These are phyloP conservation scores for Wickerhamiella allomyrinae DNA, from an alignment of 805 yeast species.

Conservation along the genomic window DNA sequence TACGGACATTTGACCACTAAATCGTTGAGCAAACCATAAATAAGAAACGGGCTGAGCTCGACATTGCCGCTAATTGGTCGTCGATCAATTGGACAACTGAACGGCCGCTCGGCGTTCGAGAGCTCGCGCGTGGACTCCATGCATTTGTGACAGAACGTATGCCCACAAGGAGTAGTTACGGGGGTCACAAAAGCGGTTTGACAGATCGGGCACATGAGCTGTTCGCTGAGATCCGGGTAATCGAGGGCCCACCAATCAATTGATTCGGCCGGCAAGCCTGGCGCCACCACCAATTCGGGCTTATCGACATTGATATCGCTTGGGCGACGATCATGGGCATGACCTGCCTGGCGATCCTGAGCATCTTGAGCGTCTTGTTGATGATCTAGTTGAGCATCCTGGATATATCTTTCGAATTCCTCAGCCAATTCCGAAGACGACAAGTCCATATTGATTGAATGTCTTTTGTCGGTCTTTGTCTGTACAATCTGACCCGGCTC, in stretches of 20 bases:
- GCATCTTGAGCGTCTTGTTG: not conserved
- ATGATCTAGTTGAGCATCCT: not conserved
- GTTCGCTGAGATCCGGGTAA: constrained; percentile 17
- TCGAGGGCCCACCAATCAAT: constrained; percentile 22
- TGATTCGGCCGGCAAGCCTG: no score
- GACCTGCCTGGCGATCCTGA: no score
- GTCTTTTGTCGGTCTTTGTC: no score
- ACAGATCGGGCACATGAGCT: constrained; percentile 46
- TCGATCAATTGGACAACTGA: constrained; percentile 48
- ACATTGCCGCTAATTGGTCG: constrained; percentile 30
- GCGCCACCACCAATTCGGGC: no score
- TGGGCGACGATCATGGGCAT: no score
- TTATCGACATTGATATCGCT: no score
- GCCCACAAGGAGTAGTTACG: constrained; percentile 50
- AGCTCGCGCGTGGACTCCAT: constrained; percentile 21
- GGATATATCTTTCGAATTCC: not conserved
- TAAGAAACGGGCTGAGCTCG: constrained; percentile 41
- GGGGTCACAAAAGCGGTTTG: constrained; percentile 50
- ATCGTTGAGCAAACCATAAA: constrained; percentile 48
- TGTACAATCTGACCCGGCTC: no score
- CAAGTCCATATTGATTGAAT: no score
- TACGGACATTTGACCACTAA: constrained; percentile 43
- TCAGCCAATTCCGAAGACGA: not conserved
- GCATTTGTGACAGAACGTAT: constrained; percentile 49
- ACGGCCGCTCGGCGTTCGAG: constrained; percentile 6